Evolutionary conservation across 371 early-diverging fungal genomes (phyloP).

Genomic region (Choanephora cucurbitarum): DNA sequence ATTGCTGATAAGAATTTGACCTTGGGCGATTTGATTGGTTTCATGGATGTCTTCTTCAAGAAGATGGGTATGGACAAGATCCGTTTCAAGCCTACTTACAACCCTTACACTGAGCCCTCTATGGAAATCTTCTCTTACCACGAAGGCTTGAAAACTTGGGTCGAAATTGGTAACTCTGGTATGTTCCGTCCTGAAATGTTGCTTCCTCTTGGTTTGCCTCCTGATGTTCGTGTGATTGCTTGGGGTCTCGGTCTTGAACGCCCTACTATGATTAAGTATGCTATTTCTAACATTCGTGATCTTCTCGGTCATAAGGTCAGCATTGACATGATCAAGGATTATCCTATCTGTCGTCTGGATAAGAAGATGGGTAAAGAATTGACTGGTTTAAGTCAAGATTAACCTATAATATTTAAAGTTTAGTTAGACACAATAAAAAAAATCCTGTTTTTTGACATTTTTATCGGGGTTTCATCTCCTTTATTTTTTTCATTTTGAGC

Average conservation of each 20-base stretch:
- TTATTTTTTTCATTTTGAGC: no score
- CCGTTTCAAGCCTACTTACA: constrained; percentile 99
- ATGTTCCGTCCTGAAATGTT: constrained; percentile 99
- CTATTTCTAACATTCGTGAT: constrained; percentile 96
- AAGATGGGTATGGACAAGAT: constrained; percentile 96
- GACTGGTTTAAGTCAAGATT: constrained; percentile 48
- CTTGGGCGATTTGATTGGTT: constrained; percentile 97
- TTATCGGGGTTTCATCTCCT: no score
- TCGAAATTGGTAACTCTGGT: constrained; percentile 99
- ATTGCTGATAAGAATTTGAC: constrained; percentile 97
- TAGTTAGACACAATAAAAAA: no score
- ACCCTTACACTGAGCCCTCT: constrained; percentile 99
- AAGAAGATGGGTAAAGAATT: constrained; percentile 77
- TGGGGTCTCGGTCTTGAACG: constrained; percentile 99
- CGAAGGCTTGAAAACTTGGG: constrained; percentile 93
- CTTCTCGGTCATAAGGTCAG: constrained; percentile 99
- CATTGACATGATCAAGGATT: constrained; percentile 90
- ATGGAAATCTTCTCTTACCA: constrained; percentile 99
- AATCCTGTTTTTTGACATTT: no score
- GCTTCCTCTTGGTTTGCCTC: constrained; percentile 94
- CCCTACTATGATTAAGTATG: constrained; percentile 99
- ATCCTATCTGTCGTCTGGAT: constrained; percentile 88
- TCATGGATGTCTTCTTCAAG: constrained; percentile 96
- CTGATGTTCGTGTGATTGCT: constrained; percentile 97
- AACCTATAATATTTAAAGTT: constrained; percentile 7